Conservation (phyloP, 805 yeast species). For the Grigorovia transvaalensis region DNA sequence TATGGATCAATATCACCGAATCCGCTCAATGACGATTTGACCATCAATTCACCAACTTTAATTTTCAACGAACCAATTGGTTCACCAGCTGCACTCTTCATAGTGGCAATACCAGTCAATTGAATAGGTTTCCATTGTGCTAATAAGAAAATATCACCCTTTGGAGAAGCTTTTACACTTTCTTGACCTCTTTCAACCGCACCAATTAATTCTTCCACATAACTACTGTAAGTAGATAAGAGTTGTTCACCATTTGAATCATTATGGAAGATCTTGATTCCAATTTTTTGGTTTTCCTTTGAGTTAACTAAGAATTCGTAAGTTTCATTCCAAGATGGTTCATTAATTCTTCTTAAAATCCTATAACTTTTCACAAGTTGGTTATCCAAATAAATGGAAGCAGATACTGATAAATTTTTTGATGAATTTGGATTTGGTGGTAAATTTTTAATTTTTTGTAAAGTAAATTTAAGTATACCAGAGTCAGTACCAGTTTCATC, state of each 20-base stretch:
- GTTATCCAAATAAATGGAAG: conserved; percentile 52
- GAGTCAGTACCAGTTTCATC: conserved; percentile 47
- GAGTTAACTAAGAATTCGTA: conserved; percentile 53
- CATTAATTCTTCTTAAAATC: conserved; percentile 54
- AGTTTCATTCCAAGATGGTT: conserved; percentile 60
- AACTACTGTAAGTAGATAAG: conserved; percentile 41
- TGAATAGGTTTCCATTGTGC: conserved; percentile 66
- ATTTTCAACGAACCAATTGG: conserved; percentile 61
- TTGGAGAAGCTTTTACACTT: conserved; percentile 41
- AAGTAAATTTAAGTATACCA: conserved; percentile 57
- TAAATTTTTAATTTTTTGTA: conserved; percentile 52
- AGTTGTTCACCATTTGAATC: conserved; percentile 36
- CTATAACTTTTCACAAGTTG: conserved; percentile 48
- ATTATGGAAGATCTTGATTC: conserved; percentile 51
- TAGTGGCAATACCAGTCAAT: conserved; percentile 39
- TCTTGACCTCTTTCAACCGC: conserved; percentile 38
- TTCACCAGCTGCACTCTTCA: conserved; percentile 30
- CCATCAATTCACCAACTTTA: conserved; percentile 43
- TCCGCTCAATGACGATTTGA: conserved; percentile 44
- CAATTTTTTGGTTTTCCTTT: conserved; percentile 45
- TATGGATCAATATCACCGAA: conserved; percentile 73
- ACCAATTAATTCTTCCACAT: conserved; percentile 39
- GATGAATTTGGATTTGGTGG: conserved; percentile 41
- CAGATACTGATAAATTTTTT: conserved; percentile 47
- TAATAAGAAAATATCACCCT: conserved; percentile 44